Percentiles rank a stretch among this genome's conserved stretches.
Evolutionary conservation across 1,284 basidiomycete genomes (phyloP).

Genomic region (Irpex sp.): DNA sequence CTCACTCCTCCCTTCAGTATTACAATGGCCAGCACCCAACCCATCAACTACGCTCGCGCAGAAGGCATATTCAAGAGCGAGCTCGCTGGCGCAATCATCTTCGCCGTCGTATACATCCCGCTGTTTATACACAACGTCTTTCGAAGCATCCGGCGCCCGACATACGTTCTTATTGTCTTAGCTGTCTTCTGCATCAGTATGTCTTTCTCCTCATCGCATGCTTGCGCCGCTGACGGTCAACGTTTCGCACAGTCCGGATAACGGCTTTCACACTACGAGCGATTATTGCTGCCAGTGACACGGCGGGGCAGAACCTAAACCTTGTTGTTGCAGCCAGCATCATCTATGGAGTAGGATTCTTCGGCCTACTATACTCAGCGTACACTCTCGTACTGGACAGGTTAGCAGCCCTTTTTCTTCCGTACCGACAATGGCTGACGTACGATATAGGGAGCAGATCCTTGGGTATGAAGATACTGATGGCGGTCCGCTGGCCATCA

Average conservation of each 20-base stretch:
- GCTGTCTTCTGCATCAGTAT: constrained; percentile 41
- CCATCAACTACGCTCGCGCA: constrained; percentile 32
- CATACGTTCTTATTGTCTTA: constrained; percentile 36
- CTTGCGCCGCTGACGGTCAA: background rate
- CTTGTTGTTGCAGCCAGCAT: constrained; percentile 24
- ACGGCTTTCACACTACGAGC: constrained; percentile 27
- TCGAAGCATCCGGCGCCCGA: constrained; percentile 32
- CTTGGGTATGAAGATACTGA: constrained; percentile 9
- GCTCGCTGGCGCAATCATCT: constrained; percentile 38
- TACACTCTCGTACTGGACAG: constrained; percentile 30
- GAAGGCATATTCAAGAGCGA: constrained; percentile 35
- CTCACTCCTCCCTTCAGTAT: background rate
- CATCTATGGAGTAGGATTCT: constrained; percentile 31
- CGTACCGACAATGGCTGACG: background rate
- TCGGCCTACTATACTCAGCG: constrained; percentile 28
- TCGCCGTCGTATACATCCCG: constrained; percentile 38
- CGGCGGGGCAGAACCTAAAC: constrained; percentile 18
- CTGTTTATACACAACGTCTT: constrained; percentile 31
- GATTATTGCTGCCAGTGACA: constrained; percentile 20
- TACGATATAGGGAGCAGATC: background rate
- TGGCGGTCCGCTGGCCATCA: constrained; percentile 15
- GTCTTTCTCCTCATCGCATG: constrained; percentile 12
- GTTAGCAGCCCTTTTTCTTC: constrained; percentile 18
- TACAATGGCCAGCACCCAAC: background rate
- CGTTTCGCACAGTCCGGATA: constrained; percentile 22